A percentile compares a stretch with the other conserved stretches of the same genome.
These are phyloP conservation scores for Sarocladiaceae sp. DNA, from an alignment of 2,329 filamentous ascomycete species.

Conservation along the genomic window DNA sequence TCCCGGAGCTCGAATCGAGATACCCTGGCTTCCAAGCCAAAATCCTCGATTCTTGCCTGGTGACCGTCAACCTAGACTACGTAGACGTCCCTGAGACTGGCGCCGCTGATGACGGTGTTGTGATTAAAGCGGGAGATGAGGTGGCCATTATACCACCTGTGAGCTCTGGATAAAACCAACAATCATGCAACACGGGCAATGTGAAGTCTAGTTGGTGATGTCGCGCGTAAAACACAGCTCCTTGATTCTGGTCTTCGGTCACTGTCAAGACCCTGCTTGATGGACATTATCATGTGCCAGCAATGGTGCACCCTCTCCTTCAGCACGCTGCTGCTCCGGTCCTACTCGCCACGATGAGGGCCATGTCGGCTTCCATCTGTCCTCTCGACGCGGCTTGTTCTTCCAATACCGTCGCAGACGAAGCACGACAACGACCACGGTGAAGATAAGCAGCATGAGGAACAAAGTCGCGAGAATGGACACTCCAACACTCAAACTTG, in stretches of 20 bases:
- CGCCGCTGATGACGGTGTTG: slow-evolving; percentile 30
- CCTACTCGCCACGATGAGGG: slow-evolving; percentile 10
- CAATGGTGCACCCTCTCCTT: slow-evolving; percentile 2
- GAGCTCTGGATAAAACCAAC: slow-evolving; percentile 64
- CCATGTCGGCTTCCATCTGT: slow-evolving; percentile 14
- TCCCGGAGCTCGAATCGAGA: slow-evolving; percentile 60
- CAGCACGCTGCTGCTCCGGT: slow-evolving; percentile 7
- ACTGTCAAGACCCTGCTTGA: neutral
- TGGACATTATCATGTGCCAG: neutral
- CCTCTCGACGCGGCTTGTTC: slow-evolving; percentile 18
- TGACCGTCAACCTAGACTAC: slow-evolving; percentile 80
- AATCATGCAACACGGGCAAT: neutral
- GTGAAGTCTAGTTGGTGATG: slow-evolving; percentile 1
- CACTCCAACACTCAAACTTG: slow-evolving; percentile 23
- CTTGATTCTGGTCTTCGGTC: neutral
- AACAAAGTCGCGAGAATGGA: slow-evolving; percentile 24
- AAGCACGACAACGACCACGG: slow-evolving; percentile 17
- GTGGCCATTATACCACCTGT: slow-evolving; percentile 86
- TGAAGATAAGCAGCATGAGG: slow-evolving; percentile 19
- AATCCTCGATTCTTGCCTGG: slow-evolving; percentile 67
- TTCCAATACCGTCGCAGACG: slow-evolving; percentile 17
- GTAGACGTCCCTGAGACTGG: slow-evolving; percentile 59
- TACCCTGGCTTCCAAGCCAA: slow-evolving; percentile 67
- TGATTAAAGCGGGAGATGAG: slow-evolving; percentile 72
- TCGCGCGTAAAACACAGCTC: neutral